A percentile compares a stretch with the other conserved stretches of the same genome.
phyloP scores from a whole-genome alignment of 257 asterid species.

The Solanum etuberosum region DNA sequence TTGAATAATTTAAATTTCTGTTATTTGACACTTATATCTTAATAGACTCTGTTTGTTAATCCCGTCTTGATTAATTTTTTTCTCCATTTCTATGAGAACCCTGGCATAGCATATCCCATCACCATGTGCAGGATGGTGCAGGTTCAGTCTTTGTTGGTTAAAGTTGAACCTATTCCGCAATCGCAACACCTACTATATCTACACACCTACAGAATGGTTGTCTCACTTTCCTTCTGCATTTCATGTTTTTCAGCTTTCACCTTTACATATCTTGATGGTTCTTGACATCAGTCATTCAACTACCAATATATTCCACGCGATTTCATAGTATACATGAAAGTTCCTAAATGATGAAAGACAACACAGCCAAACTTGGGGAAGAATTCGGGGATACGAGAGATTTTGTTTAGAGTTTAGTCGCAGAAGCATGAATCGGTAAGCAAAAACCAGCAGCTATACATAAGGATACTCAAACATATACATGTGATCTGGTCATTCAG shows the following conservation, averaged over 20 bases:
- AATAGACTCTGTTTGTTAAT: neutral
- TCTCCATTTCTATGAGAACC: neutral
- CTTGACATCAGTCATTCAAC: neutral
- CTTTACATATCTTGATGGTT: neutral
- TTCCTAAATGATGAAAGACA: neutral
- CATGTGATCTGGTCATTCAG: neutral
- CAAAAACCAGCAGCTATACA: neutral
- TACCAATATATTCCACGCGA: neutral
- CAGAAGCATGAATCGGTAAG: neutral
- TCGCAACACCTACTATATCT: neutral
- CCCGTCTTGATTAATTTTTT: neutral
- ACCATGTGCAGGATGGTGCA: neutral
- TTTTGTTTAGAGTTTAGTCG: neutral
- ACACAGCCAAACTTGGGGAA: neutral
- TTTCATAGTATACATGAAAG: neutral
- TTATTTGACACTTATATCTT: neutral
- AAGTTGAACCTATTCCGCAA: neutral
- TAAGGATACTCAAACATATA: neutral
- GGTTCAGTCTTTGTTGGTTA: neutral
- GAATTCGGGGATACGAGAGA: neutral
- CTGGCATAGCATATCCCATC: neutral
- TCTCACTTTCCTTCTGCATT: neutral
- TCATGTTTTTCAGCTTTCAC: neutral
- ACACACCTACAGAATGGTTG: neutral
- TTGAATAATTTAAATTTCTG: neutral